A percentile compares a stretch with the other conserved stretches of the same genome.
Evolutionary conservation across 257 asterid genomes (phyloP).

Genomic region (Haberlea rhodopensis): DNA sequence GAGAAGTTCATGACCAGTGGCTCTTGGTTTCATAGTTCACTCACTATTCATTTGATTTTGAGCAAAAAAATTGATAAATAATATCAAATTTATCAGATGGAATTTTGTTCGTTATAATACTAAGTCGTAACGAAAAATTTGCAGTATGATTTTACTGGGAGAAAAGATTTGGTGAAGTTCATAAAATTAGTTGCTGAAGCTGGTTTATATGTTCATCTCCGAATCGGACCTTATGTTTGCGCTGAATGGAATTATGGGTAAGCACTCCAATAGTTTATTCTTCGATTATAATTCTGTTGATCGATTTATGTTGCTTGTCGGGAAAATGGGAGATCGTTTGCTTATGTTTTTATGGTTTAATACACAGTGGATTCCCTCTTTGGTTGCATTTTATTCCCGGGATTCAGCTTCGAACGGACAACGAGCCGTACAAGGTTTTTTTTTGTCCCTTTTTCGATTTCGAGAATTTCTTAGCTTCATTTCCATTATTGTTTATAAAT

Average conservation of each 20-base stretch:
- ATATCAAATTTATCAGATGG: too few species aligned
- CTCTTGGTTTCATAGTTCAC: too few species aligned
- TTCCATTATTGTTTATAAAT: not conserved
- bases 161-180: conserved; percentile 67
- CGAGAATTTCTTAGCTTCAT: not conserved
- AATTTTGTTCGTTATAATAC: too few species aligned
- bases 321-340: not conserved
- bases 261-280: not conserved
- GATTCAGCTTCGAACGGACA: conserved; percentile 67
- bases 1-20: too few species aligned
- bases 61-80: too few species aligned
- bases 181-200: conserved; percentile 52
- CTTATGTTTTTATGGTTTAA: not conserved
- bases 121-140: too few species aligned
- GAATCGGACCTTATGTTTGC: conserved; percentile 77
- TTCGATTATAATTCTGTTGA: not conserved
- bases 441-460: not conserved
- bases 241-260: conserved; percentile 87
- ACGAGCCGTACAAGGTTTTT: conserved; percentile 64
- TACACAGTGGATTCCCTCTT: conserved; percentile 73
- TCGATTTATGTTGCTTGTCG: not conserved
- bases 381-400: conserved; percentile 78
- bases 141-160: conserved; percentile 61
- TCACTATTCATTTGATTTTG: too few species aligned
- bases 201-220: conserved; percentile 54